Percentiles rank a stretch among this genome's conserved stretches.
Conservation (phyloP, 2,329 filamentous ascomycete species). For the Apiospora hydei region DNA sequence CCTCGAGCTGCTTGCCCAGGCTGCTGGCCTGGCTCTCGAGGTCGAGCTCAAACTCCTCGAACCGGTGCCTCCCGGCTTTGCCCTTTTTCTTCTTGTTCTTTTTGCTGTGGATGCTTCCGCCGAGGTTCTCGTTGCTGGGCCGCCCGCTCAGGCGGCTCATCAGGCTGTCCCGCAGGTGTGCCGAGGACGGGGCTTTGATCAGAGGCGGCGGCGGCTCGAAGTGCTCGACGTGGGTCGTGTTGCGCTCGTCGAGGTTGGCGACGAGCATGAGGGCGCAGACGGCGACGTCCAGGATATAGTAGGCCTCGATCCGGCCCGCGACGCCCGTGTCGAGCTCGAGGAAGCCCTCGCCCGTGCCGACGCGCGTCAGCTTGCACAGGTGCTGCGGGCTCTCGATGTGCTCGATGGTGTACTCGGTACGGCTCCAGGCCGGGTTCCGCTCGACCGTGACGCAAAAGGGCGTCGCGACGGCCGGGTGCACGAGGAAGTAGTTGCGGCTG, state of each 20-base stretch:
- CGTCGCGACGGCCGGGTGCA: constrained; percentile 67
- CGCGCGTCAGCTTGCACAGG: constrained; percentile 66
- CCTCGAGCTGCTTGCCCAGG: constrained; percentile 49
- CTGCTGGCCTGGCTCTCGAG: constrained; percentile 67
- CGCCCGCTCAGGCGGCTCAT: constrained; percentile 33
- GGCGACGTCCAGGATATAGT: constrained; percentile 69
- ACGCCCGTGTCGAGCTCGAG: constrained; percentile 68
- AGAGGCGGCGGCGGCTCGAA: constrained; percentile 61
- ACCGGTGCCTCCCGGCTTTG: constrained; percentile 45
- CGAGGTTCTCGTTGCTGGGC: constrained; percentile 32
- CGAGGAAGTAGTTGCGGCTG: constrained; percentile 65
- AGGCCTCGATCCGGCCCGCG: constrained; percentile 65
- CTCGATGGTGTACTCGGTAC: constrained; percentile 70
- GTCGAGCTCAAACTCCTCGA: constrained; percentile 68
- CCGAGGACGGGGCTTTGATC: constrained; percentile 28
- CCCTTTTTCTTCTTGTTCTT: constrained; percentile 38
- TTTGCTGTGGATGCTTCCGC: constrained; percentile 38
- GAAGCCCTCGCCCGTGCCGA: constrained; percentile 65
- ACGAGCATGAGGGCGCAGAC: constrained; percentile 67
- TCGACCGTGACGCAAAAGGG: constrained; percentile 69
- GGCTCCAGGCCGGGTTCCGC: constrained; percentile 64
- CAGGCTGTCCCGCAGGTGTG: constrained; percentile 37
- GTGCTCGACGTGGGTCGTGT: constrained; percentile 52
- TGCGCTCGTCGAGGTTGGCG: constrained; percentile 63
- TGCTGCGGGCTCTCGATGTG: constrained; percentile 68